Base-by-base conservation (phyloP, 208 protist species). In the Leishmania amazonensis region DNA sequence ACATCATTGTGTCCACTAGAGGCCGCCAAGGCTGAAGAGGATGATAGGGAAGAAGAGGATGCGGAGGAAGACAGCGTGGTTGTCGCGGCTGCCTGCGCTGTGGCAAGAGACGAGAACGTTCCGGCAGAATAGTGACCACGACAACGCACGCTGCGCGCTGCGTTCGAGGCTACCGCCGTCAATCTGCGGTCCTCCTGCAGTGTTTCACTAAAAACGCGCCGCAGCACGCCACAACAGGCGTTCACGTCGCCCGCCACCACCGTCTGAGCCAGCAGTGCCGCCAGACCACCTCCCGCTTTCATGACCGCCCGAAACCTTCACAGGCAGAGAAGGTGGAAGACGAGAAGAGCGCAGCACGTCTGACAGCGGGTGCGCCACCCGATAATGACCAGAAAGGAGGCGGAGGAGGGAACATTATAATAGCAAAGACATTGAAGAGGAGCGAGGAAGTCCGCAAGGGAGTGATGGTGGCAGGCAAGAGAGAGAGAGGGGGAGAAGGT, bases 161-260 rank as follows among this genome's bases (percentile, higher is more conserved):
- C 2, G 31, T 53, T 68, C 21, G n/a, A 58, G 71, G 45, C 62
- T 21, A 38, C 45, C 49, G 47, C 24, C 8, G 73, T 62, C 40
- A 84, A n/a, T 31, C 65, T 72, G 21, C 49, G 15, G 68, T 81
- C 70, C 11, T 68, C 79, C 45, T 65, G 76, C 57, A 87, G 51
- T 21, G 85, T 76, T 77, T 96, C 91, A 75, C 91, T 94, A 47
- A 92, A 90, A 67, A 95, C 85, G 54, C 91, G 90, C 31, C 93
- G 88, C 78, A 96, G 79, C 24, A 95, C 80, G 51, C 93, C 91
- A 81, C 93, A 96, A 85, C 90, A 96, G 57, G 91, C 91, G 83
- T 96, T 96, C n/a, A 96, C 71, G 83, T 96, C 87, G 53, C 93
- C 91, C 0, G 88, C 83, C 6, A 83, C 75, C 21, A 95, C 78